Evolutionary conservation across 148 eudicot genomes (phyloP).

Genomic region (Rhododendron simsii): DNA sequence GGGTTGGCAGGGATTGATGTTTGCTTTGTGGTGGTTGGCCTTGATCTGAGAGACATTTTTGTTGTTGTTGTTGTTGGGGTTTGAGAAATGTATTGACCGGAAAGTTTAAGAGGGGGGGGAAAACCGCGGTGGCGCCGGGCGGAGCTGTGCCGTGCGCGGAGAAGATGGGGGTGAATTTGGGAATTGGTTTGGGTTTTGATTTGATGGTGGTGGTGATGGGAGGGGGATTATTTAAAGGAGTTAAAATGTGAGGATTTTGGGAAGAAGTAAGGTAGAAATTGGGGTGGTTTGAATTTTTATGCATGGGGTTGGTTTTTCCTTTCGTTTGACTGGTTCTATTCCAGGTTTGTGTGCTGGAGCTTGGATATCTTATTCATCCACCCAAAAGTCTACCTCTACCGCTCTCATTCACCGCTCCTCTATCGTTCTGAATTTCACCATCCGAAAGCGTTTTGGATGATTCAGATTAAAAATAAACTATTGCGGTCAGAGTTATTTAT

Average conservation of each 20-base stretch:
- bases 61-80: neutral
- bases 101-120: neutral
- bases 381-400: no score
- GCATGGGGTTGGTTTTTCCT: neutral
- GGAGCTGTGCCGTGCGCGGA: no score
- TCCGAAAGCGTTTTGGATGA: no score
- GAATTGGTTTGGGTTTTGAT: neutral
- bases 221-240: neutral
- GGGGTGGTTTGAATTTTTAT: neutral
- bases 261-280: neutral
- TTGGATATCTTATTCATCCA: no score
- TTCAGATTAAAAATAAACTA: no score
- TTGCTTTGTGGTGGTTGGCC: constrained; percentile 11
- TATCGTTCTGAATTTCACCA: no score
- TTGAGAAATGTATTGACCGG: neutral
- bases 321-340: neutral
- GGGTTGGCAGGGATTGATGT: neutral
- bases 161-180: neutral
- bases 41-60: constrained; percentile 29
- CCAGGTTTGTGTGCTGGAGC: neutral
- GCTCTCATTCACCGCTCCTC: no score
- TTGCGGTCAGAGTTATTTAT: no score
- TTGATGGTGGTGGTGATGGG: neutral
- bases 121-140: no score
- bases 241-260: neutral